A percentile compares a stretch with the other conserved stretches of the same genome.
phyloP scores from a whole-genome alignment of 2,329 filamentous ascomycete genomes.

The Trichoderma guizhouense region DNA sequence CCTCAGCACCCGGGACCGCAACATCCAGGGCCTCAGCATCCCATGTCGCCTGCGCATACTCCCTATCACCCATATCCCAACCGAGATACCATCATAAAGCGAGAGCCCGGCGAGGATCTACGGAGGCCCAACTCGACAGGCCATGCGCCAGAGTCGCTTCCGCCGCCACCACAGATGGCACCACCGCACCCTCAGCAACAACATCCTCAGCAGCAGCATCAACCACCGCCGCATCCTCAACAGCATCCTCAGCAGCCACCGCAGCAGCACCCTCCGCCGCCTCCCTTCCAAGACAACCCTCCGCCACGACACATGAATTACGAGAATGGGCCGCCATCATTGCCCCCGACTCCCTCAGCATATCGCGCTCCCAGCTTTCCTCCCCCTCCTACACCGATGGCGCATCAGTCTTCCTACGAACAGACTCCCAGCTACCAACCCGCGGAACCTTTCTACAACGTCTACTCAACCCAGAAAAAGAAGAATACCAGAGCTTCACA shows the following conservation, averaged over 20 bases:
- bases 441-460: slow-evolving; percentile 37
- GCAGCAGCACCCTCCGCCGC: slow-evolving; percentile 22
- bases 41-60: slow-evolving; percentile 44
- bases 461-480: slow-evolving; percentile 46
- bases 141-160: slow-evolving; percentile 37
- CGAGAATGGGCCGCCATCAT: slow-evolving; percentile 44
- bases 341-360: slow-evolving; percentile 43
- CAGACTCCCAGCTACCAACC: slow-evolving; percentile 29
- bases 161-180: slow-evolving; percentile 32
- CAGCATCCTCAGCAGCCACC: not conserved
- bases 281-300: slow-evolving; percentile 41
- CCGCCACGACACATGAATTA: slow-evolving; percentile 52
- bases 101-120: slow-evolving; percentile 51
- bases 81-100: slow-evolving; percentile 54
- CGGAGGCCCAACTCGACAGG: slow-evolving; percentile 53
- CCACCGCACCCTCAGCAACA: slow-evolving; percentile 11
- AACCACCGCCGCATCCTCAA: not conserved
- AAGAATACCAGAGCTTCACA: slow-evolving; percentile 65
- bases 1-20: slow-evolving; percentile 19
- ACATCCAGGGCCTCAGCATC: slow-evolving; percentile 13
- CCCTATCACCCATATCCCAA: slow-evolving; percentile 44
- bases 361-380: slow-evolving; percentile 43
- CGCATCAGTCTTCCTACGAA: slow-evolving; percentile 40
- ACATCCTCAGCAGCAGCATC: not conserved
- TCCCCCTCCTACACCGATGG: slow-evolving; percentile 39